phyloP scores from a whole-genome alignment of 2,329 filamentous ascomycete genomes.

The Gnomoniopsis sp. region DNA sequence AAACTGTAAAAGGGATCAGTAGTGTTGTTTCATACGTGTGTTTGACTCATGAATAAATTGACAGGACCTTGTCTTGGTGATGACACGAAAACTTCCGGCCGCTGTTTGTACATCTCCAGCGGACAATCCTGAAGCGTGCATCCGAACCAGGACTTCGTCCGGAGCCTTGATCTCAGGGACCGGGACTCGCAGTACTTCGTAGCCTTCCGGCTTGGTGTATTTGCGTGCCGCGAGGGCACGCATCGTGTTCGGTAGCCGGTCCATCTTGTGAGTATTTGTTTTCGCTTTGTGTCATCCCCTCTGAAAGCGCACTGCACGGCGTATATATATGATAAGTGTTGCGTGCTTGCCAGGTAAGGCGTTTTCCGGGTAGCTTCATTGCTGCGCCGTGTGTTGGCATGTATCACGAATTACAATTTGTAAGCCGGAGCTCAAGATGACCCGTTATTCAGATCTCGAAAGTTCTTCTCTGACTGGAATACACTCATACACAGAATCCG shows the following conservation, averaged over 20 bases:
- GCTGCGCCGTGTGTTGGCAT: conserved; percentile 8
- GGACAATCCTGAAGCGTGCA: conserved; percentile 35
- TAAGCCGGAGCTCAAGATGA: not conserved
- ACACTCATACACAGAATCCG: no score
- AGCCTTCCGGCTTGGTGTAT: conserved; percentile 35
- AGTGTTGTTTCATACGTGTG: not conserved
- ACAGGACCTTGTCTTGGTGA: conserved; percentile 29
- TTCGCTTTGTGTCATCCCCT: not conserved
- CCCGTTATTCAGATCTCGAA: not conserved
- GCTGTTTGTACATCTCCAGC: conserved; percentile 33
- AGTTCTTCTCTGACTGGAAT: no score
- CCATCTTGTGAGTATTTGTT: not conserved
- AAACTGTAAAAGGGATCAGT: conserved; percentile 17
- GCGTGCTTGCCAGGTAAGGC: not conserved
- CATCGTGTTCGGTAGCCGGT: conserved; percentile 17
- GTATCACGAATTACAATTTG: not conserved
- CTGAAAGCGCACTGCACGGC: not conserved
- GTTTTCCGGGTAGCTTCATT: not conserved
- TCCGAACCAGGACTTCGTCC: conserved; percentile 39
- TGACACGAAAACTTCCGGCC: conserved; percentile 23
- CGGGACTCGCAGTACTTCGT: conserved; percentile 39
- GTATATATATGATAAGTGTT: not conserved
- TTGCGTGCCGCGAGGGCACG: conserved; percentile 40
- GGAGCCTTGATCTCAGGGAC: conserved; percentile 40
- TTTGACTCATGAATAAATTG: not conserved